These are phyloP conservation scores for Collybia sordida DNA, from an alignment of 768 basidiomycete species.

Conservation along the genomic window DNA sequence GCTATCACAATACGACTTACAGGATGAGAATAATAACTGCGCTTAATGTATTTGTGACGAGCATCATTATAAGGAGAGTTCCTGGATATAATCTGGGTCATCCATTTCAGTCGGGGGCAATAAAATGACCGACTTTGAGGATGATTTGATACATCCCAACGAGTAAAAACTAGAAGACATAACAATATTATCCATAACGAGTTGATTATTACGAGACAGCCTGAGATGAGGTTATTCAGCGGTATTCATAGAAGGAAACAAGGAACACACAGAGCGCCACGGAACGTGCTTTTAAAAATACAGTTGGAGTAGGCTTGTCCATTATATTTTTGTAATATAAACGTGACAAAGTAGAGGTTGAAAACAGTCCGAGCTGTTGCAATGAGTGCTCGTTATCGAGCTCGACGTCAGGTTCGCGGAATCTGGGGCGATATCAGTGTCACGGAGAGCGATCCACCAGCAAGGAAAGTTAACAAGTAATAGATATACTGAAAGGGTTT, in stretches of 20 bases:
- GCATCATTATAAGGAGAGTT: constrained; percentile 44
- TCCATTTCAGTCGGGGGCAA: neutral
- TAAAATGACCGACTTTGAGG: constrained; percentile 40
- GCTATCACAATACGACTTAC: constrained; percentile 24
- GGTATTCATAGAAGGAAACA: no score
- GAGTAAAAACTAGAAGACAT: constrained; percentile 42
- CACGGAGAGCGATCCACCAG: no score
- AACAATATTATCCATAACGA: constrained; percentile 50
- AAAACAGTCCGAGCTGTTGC: neutral
- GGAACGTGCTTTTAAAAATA: constrained; percentile 18
- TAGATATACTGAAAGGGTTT: no score
- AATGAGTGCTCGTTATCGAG: neutral
- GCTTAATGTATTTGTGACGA: constrained; percentile 38
- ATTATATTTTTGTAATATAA: no score
- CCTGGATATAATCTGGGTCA: constrained; percentile 24
- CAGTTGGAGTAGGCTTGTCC: constrained; percentile 11
- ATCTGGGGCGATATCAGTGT: no score
- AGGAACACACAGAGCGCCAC: constrained; percentile 20
- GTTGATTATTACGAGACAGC: constrained; percentile 39
- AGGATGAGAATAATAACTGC: constrained; percentile 40
- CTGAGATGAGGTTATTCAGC: constrained; percentile 23
- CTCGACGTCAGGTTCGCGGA: neutral
- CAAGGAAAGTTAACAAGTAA: no score
- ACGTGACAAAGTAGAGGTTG: no score
- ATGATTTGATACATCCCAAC: constrained; percentile 44